Evolutionary conservation across 2,329 filamentous ascomycete genomes (phyloP).

Genomic region (Fusarium nisikadoi): DNA sequence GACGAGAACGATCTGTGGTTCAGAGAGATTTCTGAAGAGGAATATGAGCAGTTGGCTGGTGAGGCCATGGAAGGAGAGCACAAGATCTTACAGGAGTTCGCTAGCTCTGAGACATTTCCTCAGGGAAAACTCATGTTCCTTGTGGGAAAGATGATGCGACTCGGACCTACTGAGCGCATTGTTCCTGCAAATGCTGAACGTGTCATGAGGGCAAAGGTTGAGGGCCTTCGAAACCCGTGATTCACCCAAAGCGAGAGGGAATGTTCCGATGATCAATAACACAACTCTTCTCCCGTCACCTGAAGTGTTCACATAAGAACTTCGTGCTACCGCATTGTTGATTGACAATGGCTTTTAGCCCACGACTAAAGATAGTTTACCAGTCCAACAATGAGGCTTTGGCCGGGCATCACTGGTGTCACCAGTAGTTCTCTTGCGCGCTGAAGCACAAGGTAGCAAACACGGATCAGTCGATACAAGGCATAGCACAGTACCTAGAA

Average conservation of each 20-base stretch:
- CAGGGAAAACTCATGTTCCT: constrained; percentile 70
- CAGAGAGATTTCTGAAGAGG: constrained; percentile 57
- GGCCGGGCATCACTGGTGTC: constrained; percentile 29
- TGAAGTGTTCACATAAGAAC: constrained; percentile 17
- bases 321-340: constrained; percentile 31
- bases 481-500: constrained; percentile 10
- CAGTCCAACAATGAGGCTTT: constrained; percentile 34
- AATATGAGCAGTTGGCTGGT: constrained; percentile 61
- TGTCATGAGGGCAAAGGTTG: constrained; percentile 53
- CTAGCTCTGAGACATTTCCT: constrained; percentile 57
- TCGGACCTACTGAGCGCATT: constrained; percentile 65
- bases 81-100: constrained; percentile 59
- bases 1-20: constrained; percentile 65
- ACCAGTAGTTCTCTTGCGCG: constrained; percentile 29
- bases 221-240: constrained; percentile 33
- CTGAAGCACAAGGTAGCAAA: constrained; percentile 38
- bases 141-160: constrained; percentile 67
- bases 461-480: constrained; percentile 19
- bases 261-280: constrained; percentile 19
- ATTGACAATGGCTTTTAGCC: constrained; percentile 14
- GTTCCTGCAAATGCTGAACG: constrained; percentile 63
- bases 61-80: constrained; percentile 58
- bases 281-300: constrained; percentile 24
- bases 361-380: constrained; percentile 29
- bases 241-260: background rate